Conservation (phyloP, 352 stramenopile species). For the Pythium diclinum region DNA sequence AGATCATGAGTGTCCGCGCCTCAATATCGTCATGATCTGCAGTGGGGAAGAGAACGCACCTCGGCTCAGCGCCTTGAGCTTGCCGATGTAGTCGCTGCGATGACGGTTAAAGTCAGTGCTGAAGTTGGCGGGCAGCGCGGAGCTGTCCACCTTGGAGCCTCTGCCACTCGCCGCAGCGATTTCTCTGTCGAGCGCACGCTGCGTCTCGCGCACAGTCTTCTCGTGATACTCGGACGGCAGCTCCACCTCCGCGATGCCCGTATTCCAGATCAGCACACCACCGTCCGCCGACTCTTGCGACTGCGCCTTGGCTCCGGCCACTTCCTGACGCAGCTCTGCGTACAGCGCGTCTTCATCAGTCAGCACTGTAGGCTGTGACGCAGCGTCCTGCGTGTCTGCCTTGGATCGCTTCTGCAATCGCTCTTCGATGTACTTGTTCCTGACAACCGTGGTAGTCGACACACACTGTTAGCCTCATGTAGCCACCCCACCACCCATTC, state of each 20-base stretch:
- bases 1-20: not conserved
- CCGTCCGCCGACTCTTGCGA: conserved; percentile 42
- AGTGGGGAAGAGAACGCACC: conserved; percentile 26
- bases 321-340: conserved; percentile 55
- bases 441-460: conserved; percentile 5
- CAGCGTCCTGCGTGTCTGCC: not conserved
- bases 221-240: conserved; percentile 53
- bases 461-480: not conserved
- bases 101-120: conserved; percentile 80
- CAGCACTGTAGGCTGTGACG: conserved; percentile 13
- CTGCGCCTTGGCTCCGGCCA: conserved; percentile 6
- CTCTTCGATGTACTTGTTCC: conserved; percentile 84
- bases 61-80: conserved; percentile 67
- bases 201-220: conserved; percentile 48
- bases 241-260: conserved; percentile 79
- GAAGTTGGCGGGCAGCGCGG: conserved; percentile 65
- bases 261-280: conserved; percentile 72
- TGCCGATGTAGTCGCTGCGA: conserved; percentile 53
- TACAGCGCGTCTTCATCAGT: conserved; percentile 71
- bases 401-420: conserved; percentile 48
- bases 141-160: conserved; percentile 39
- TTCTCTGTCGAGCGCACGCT: conserved; percentile 39
- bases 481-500: not conserved
- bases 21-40: not conserved
- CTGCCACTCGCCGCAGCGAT: conserved; percentile 12